Conservation (phyloP, 2,329 filamentous ascomycete genomes). For the Pestalotiopsis sp. region DNA sequence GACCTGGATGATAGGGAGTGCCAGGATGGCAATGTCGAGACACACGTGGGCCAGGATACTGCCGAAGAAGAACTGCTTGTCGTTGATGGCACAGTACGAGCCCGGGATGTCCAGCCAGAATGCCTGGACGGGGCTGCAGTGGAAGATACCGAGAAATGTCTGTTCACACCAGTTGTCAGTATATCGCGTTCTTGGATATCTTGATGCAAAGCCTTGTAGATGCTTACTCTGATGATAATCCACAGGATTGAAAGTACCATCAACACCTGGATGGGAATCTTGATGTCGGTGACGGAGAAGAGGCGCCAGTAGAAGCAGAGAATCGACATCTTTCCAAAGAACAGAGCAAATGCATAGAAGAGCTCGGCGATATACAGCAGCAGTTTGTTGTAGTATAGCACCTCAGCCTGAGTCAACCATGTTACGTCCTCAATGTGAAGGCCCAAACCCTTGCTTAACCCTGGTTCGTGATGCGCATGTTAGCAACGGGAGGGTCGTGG, state of each 20-base stretch:
- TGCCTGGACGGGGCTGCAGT: slow-evolving; percentile 22
- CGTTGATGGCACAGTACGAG: slow-evolving; percentile 20
- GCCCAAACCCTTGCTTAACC: slow-evolving; percentile 9
- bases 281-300: slow-evolving; percentile 28
- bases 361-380: slow-evolving; percentile 28
- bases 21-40: slow-evolving; percentile 21
- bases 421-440: slow-evolving; percentile 15
- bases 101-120: slow-evolving; percentile 20
- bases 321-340: slow-evolving; percentile 29
- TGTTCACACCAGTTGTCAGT: neutral
- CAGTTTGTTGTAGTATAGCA: slow-evolving; percentile 12
- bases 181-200: neutral
- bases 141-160: slow-evolving; percentile 23
- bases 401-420: slow-evolving; percentile 1
- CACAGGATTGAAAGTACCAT: slow-evolving; percentile 23
- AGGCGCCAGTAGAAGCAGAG: slow-evolving; percentile 31
- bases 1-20: slow-evolving; percentile 19
- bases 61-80: slow-evolving; percentile 20
- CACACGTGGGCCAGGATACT: slow-evolving; percentile 19
- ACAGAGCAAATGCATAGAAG: slow-evolving; percentile 28
- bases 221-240: slow-evolving; percentile 24
- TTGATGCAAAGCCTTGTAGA: neutral
- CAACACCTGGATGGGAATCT: slow-evolving; percentile 27
- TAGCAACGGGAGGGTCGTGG: neutral
- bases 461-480: neutral